A percentile compares a stretch with the other conserved stretches of the same genome.
Conservation (phyloP, 169 alveolate genomes). For the Cyclospora cayetanensis region DNA sequence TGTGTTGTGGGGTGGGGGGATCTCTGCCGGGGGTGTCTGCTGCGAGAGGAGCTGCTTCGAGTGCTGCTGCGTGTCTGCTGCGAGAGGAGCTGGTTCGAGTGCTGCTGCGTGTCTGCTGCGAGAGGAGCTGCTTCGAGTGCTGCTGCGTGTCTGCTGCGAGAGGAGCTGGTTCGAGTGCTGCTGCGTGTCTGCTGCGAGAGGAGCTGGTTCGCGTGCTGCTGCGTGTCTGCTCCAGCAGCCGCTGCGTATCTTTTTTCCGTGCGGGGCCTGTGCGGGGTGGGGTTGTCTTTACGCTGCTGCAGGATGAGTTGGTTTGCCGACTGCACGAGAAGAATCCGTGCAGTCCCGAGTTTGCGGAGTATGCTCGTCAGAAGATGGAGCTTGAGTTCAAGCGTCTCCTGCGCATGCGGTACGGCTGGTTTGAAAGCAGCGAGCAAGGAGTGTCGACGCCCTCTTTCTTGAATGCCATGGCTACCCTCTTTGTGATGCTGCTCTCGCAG, state of each 20-base stretch:
- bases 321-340: conserved; percentile 48
- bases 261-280: no score
- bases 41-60: background rate
- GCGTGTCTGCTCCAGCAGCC: background rate
- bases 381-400: conserved; percentile 43
- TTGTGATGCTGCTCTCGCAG: conserved; percentile 11
- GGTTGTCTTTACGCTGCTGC: no score
- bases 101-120: background rate
- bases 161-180: conserved; percentile 11
- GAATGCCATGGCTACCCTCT: background rate
- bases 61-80: background rate
- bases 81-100: no score
- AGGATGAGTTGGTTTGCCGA: conserved; percentile 53
- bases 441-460: background rate
- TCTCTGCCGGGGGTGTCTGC: background rate
- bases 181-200: background rate
- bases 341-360: conserved; percentile 57
- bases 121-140: background rate
- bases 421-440: background rate
- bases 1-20: background rate
- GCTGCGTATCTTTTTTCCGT: background rate
- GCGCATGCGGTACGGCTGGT: conserved; percentile 45
- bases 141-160: conserved; percentile 29
- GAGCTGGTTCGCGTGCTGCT: background rate
- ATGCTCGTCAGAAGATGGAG: conserved; percentile 51